Conservation (phyloP, 2,329 filamentous ascomycete species). For the Venturia oleaginea region DNA sequence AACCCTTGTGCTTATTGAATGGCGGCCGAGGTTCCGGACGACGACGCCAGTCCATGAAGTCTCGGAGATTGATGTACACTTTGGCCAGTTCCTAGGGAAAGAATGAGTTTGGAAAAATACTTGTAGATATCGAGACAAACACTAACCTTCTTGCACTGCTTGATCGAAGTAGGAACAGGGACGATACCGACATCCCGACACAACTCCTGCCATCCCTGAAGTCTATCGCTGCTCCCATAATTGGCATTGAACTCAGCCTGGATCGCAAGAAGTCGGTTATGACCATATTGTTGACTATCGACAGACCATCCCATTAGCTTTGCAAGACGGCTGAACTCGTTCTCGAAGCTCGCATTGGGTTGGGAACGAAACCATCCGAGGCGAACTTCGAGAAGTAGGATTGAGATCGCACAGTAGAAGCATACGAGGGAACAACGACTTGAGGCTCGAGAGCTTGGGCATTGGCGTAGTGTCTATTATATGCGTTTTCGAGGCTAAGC, state of each 20-base stretch:
- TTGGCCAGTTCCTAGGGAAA: constrained; percentile 17
- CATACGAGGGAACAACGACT: no score
- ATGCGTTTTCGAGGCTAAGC: background rate
- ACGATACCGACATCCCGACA: constrained; percentile 21
- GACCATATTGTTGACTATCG: background rate
- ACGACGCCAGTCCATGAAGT: constrained; percentile 22
- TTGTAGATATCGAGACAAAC: no score
- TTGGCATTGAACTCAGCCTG: constrained; percentile 18
- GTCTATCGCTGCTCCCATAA: constrained; percentile 17
- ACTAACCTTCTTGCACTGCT: constrained; percentile 22
- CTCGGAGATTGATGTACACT: constrained; percentile 22
- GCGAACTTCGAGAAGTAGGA: background rate
- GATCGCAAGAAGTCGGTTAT: background rate
- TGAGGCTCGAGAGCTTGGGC: background rate
- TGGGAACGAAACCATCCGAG: constrained; percentile 16
- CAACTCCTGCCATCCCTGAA: constrained; percentile 22
- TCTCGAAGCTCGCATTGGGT: constrained; percentile 14
- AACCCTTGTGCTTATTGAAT: constrained; percentile 17
- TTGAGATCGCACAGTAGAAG: no score
- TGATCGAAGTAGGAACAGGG: constrained; percentile 19
- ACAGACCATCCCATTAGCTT: constrained; percentile 15
- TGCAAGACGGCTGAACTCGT: constrained; percentile 18
- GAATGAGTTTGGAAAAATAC: background rate
- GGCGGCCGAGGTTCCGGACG: constrained; percentile 11
- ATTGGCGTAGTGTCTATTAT: background rate